These are phyloP conservation scores for Cryptosporidium muris DNA, from an alignment of 169 alveolate species.

Conservation along the genomic window DNA sequence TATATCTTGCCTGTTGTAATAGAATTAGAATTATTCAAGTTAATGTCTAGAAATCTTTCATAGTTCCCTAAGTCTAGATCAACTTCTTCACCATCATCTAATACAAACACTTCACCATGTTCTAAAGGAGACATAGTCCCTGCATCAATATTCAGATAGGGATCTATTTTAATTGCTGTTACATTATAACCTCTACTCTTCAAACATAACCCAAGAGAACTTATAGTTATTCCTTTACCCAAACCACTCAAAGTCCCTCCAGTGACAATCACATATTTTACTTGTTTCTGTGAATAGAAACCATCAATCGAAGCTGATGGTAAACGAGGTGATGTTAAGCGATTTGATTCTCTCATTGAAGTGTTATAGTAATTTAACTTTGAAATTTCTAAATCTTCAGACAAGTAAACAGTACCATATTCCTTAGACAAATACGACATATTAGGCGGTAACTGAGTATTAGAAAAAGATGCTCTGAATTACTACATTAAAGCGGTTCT, in stretches of 20 bases:
- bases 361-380: background rate
- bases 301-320: constrained; percentile 8
- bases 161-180: constrained; percentile 96
- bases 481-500: too few relatives aligned
- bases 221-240: constrained; percentile 95
- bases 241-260: constrained; percentile 96
- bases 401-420: background rate
- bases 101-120: constrained; percentile 95
- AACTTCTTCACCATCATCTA: constrained; percentile 97
- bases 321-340: constrained; percentile 26
- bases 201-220: constrained; percentile 91
- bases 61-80: constrained; percentile 98
- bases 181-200: constrained; percentile 87
- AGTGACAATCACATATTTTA: constrained; percentile 90
- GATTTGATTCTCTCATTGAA: constrained; percentile 14
- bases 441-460: too few relatives aligned
- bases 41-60: constrained; percentile 91
- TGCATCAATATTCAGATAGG: constrained; percentile 88
- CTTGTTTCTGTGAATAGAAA: constrained; percentile 35
- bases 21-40: constrained; percentile 86
- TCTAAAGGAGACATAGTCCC: constrained; percentile 98
- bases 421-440: too few relatives aligned
- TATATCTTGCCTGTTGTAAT: constrained; percentile 95
- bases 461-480: too few relatives aligned
- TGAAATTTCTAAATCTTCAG: background rate